Evolutionary conservation across 331 rosid genomes (phyloP).

Genomic region (Phaseolus coccineus): DNA sequence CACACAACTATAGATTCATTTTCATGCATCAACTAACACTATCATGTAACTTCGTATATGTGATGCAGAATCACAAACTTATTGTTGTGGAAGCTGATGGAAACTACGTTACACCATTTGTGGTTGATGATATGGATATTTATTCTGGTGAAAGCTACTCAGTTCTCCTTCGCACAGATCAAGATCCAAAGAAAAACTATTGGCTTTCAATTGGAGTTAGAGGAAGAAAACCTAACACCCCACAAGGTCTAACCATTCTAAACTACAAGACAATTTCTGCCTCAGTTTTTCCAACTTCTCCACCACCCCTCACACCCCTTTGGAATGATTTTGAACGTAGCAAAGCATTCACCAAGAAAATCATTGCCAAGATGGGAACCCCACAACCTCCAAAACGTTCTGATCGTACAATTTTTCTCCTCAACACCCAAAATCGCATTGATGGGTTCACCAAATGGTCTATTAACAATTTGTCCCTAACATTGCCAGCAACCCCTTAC

Average conservation of each 20-base stretch:
- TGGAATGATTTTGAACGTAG: slow-evolving; percentile 76
- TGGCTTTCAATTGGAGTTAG: slow-evolving; percentile 77
- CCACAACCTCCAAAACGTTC: slow-evolving; percentile 60
- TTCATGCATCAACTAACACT: not conserved
- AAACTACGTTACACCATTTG: slow-evolving; percentile 70
- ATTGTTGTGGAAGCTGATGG: slow-evolving; percentile 91
- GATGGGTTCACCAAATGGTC: slow-evolving; percentile 77
- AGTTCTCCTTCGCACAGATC: slow-evolving; percentile 70
- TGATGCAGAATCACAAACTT: slow-evolving; percentile 70
- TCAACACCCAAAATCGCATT: slow-evolving; percentile 73
- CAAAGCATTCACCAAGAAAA: slow-evolving; percentile 61
- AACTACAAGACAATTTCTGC: slow-evolving; percentile 64
- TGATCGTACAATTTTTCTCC: slow-evolving; percentile 62
- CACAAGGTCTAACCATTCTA: slow-evolving; percentile 65
- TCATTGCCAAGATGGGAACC: slow-evolving; percentile 64
- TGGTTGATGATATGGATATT: slow-evolving; percentile 68
- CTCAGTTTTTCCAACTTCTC: slow-evolving; percentile 67
- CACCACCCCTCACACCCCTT: slow-evolving; percentile 66
- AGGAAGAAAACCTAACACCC: slow-evolving; percentile 66
- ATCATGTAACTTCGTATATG: not conserved
- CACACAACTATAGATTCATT: not conserved
- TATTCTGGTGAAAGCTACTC: slow-evolving; percentile 91
- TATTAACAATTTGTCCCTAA: slow-evolving; percentile 70
- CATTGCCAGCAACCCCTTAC: slow-evolving; percentile 72
- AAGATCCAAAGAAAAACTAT: slow-evolving; percentile 68